Evolutionary conservation across 202 grass and related monocot species (phyloP), one percentile per base, ranked within the genome.

Genomic region (Sporobolus alterniflorus): DNA sequence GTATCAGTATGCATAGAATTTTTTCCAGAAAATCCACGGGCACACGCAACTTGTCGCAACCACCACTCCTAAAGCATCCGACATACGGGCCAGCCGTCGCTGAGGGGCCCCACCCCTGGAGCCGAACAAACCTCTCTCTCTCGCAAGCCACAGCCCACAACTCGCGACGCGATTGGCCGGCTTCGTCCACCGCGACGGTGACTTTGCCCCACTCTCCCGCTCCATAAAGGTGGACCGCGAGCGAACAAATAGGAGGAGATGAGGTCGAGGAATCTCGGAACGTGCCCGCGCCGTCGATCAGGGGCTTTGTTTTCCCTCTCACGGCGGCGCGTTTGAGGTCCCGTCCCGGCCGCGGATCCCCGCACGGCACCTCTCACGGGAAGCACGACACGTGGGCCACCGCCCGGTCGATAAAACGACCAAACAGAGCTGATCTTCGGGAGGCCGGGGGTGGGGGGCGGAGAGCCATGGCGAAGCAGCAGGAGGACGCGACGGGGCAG

Each of bases 391-490:
- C 75, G 69, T 69, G 75, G 16, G 12, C 39, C 46, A 4, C 79
- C 78, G 34, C 30, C 61, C 42, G 7, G 41, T 48, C 14, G 32
- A 52, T 51, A 82, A 73, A 50, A 29, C 57, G 12, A 2, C 13
- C 46, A 44, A 3, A 22, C 11, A 16, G 63, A 17, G 74, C 46
- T 9, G 48, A 59, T 48, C 29, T 16, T 52, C 9, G n/a, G n/a
- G n/a, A n/a, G n/a, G n/a, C n/a, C n/a, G n/a, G n/a, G n/a, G n/a
- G n/a, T n/a, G n/a, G n/a, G n/a, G n/a, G n/a, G 50, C 13, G 32
- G 39, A 1, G 31, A n/a, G 17, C 13, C 30, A 90, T 90, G 88
- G 41, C 69, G 44, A 74, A 83, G 44, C 69, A 69, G 79, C 79
- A 83, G 71, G 89, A 88, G 46, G 74, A 36, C 40, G 77, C 29